Evolutionary conservation across 192 early-diverging fungal species (phyloP).

Genomic region (Podila epigama): DNA sequence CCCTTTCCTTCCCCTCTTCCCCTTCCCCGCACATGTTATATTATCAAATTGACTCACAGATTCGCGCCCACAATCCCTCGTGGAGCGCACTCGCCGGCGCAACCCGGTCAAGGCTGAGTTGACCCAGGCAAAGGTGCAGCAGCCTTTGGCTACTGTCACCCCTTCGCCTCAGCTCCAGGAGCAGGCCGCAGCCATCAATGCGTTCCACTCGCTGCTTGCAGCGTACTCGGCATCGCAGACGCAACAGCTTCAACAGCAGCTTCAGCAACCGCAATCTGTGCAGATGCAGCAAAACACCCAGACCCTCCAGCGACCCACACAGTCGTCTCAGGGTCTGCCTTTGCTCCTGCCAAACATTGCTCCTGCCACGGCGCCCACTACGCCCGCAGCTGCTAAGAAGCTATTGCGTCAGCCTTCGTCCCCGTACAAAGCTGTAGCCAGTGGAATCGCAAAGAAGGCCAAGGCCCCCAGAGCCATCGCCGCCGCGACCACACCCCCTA

Average conservation of each 20-base stretch:
- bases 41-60: conserved; percentile 7
- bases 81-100: conserved; percentile 48
- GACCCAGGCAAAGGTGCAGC: no score
- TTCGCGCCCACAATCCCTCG: conserved; percentile 39
- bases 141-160: background rate
- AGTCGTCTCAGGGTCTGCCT: conserved; percentile 37
- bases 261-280: conserved; percentile 51
- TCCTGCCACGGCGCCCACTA: conserved; percentile 55
- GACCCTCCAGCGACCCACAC: conserved; percentile 2
- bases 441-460: conserved; percentile 15
- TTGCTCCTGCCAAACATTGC: conserved; percentile 52
- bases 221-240: conserved; percentile 49
- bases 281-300: conserved; percentile 47
- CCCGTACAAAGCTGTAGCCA: conserved; percentile 39
- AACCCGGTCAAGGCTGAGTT: conserved; percentile 27
- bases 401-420: conserved; percentile 51
- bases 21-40: background rate
- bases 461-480: conserved; percentile 18
- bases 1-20: no score
- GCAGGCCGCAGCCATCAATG: conserved; percentile 51
- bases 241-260: conserved; percentile 52
- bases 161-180: conserved; percentile 37
- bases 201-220: conserved; percentile 49
- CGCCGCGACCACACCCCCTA: conserved; percentile 3
- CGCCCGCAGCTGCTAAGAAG: conserved; percentile 55